Evolutionary conservation across 2,329 filamentous ascomycete species (phyloP), one percentile per base, ranked within the genome.

Genomic region (Lojkania enalia): DNA sequence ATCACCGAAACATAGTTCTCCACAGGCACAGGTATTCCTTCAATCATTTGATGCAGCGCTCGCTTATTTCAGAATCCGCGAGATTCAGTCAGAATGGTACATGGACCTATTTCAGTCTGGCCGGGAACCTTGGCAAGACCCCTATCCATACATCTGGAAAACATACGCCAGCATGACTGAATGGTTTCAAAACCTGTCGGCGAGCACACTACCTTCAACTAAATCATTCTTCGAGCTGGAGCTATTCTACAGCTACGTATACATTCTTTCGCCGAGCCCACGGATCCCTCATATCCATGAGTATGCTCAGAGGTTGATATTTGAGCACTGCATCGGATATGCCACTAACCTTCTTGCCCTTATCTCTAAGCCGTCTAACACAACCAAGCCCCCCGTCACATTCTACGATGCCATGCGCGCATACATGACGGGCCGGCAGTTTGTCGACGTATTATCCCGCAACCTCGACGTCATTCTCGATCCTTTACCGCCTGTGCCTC

Each of bases 361-460:
- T 35, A 78, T 87, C 18, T 58, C 57, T 13, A 63, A 66, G 21
- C 80, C 54, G 69, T 81, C 54, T 67, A 79, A 3, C 71, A 75
- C 21, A 79, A 83, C 62, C 48, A 77, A 80, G 13, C 81, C 85
- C 3, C 86, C 92, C 39, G 82, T 94, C 59, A 92, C 88, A 1
- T 96, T 91, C 58, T 86, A 95, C 61, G 92, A 96, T 63, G 88
- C 90, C 1, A 79, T 95, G 60, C 84, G 91, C 40, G 85, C 89
- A 1, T 94, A 88, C 61, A 95, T 82, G 70, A 80, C 82, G 1
- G 79, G 78, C 13, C 73, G 74, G 33, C 77, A 80, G 42, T 79
- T 85, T 40, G 70, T 84, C 20, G 75, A 81, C 46, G 72, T 82
- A 1, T 61, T 85, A 16, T 75, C 74, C 42, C 72, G 76, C n/a